These are phyloP conservation scores for Talaromyces stipitatus DNA, from an alignment of 495 filamentous ascomycete genomes.

Conservation along the genomic window DNA sequence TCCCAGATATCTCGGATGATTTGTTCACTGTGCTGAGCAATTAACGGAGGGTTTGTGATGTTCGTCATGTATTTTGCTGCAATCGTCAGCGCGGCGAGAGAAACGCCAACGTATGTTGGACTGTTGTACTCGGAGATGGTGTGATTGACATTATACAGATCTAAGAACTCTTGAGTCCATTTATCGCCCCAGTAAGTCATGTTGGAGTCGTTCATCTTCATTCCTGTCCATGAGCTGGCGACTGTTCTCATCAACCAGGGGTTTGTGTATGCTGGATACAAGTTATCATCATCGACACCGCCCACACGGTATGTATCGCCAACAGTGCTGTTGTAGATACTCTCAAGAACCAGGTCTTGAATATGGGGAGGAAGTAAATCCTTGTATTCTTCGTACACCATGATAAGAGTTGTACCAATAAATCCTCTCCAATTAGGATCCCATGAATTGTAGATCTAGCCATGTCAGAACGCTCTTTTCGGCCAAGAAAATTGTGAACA, in stretches of 20 bases:
- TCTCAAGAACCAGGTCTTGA: conserved; percentile 20
- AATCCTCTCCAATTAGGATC: conserved; percentile 39
- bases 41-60: conserved; percentile 15
- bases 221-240: conserved; percentile 26
- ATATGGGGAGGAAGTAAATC: conserved; percentile 20
- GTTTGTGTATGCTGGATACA: conserved; percentile 36
- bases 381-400: conserved; percentile 29
- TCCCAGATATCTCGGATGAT: conserved; percentile 27
- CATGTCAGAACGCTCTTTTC: too few relatives aligned
- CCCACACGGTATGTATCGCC: conserved; percentile 36
- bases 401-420: conserved; percentile 30
- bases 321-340: conserved; percentile 25
- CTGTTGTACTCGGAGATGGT: conserved; percentile 38
- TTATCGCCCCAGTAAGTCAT: conserved; percentile 26
- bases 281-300: conserved; percentile 34
- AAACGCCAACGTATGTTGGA: conserved; percentile 35
- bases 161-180: conserved; percentile 25
- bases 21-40: conserved; percentile 19
- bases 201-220: conserved; percentile 26
- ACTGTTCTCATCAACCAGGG: conserved; percentile 36
- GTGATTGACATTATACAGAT: conserved; percentile 24
- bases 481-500: not conserved
- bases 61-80: conserved; percentile 33
- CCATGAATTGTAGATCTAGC: conserved; percentile 29
- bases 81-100: conserved; percentile 32